A percentile compares a stretch with the other conserved stretches of the same genome.
Evolutionary conservation across 192 early-diverging fungal species (phyloP).

Genomic region (Rhizoclosmatium sp.): DNA sequence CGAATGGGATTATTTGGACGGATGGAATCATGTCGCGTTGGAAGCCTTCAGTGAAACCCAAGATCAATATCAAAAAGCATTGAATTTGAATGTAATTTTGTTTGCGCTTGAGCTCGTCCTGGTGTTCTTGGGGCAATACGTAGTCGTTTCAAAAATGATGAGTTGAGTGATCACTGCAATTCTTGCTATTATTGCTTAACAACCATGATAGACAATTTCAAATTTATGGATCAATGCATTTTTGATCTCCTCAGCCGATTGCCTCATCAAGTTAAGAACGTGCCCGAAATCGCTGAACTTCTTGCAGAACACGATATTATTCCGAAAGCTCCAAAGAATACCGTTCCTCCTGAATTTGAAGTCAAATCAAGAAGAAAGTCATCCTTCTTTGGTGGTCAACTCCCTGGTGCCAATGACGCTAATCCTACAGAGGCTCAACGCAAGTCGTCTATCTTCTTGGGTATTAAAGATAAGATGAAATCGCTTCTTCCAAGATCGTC

Average conservation of each 20-base stretch:
- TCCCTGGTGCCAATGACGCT: too few relatives aligned
- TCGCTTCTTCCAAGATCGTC: too few relatives aligned
- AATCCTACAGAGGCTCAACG: too few relatives aligned
- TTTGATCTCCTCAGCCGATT: conserved; percentile 1
- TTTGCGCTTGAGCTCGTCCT: neutral
- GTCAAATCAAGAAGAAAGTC: too few relatives aligned
- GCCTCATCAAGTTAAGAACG: conserved; percentile 5
- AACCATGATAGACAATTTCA: neutral
- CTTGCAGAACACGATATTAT: neutral
- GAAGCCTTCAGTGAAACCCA: neutral
- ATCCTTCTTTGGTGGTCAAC: too few relatives aligned
- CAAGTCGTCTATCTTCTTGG: too few relatives aligned
- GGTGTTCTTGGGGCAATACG: neutral
- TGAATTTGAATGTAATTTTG: neutral
- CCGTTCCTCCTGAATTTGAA: too few relatives aligned
- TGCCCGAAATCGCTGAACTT: conserved; percentile 12
- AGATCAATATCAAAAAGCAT: neutral
- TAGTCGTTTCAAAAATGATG: neutral
- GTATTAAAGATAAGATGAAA: too few relatives aligned
- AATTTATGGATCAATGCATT: conserved; percentile 18
- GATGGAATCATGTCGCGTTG: neutral
- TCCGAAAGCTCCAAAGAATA: neutral
- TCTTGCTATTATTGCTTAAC: neutral
- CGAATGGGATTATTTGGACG: neutral
- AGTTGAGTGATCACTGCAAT: neutral